Evolutionary conservation across 306 rosid genomes (phyloP), one percentile per base, ranked within the genome.

Genomic region (Delonix regia): DNA sequence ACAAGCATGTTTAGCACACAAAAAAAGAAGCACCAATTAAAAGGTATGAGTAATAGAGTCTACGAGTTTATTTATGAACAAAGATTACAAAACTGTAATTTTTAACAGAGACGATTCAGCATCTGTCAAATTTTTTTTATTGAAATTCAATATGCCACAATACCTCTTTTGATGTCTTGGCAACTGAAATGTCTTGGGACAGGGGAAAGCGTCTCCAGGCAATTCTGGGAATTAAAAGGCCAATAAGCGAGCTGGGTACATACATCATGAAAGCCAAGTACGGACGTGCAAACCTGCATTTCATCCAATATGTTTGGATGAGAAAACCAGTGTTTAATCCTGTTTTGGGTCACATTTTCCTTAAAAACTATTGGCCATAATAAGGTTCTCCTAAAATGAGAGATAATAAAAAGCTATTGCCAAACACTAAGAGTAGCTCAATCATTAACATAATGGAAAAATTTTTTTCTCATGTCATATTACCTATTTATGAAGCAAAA

Each of bases 251-350:
- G 74, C 89, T 75, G 49, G 99, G 99, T 73, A 91, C 24, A 83
- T 91, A 96, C 99, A 96, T 96, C 87, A 85, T 18, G 83, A 87
- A 93, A 85, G 99, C 99, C 96, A 96, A 84, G 78, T 80, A 87
- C 28, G 99, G 99, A 84, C 79, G 93, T 74, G 96, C 89, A 80
- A 93, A 96, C 99, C 99, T 96, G 88, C 83, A 78, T 82, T 83
- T 57, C 68, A 73, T 74, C 78, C 71, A 75, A 71, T 55, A 78
- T 41, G 79, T 86, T 78, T 69, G 18, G 55, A 73, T 24, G 51
- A 55, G 15, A 41, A 80, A 93, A 96, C 97, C 99, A 93, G 90
- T 79, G 75, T 83, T 82, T 56, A 73, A 63, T 76, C 76, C 77
- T 75, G 73, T 64, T 64, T 75, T 21, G 76, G 21, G 27, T 53